Percentiles rank a stretch among this genome's conserved stretches.
Conservation (phyloP, 2,329 filamentous ascomycete species). For the Tolypocladium album region DNA sequence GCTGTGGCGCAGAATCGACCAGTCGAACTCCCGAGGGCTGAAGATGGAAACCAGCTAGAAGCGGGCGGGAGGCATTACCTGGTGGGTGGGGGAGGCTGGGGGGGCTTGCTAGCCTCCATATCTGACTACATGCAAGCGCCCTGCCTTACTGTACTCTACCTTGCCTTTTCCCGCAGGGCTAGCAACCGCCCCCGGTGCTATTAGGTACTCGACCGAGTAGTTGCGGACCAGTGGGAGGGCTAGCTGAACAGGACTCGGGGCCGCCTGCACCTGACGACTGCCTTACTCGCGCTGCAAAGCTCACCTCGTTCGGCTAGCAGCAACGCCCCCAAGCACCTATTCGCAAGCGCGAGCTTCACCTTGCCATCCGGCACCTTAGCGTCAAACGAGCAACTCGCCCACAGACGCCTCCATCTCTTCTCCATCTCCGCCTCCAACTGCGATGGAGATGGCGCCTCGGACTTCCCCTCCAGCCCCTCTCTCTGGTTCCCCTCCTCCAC, state of each 20-base stretch:
- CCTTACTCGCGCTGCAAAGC: not conserved
- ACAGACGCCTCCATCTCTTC: not conserved
- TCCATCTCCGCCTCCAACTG: too few species aligned
- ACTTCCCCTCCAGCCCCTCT: not conserved
- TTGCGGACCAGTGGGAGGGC: too few species aligned
- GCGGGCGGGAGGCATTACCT: not conserved
- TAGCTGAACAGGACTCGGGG: too few species aligned
- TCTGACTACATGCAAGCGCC: too few species aligned
- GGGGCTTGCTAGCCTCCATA: not conserved
- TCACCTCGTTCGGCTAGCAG: not conserved
- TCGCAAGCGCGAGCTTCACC: too few species aligned
- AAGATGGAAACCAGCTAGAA: not conserved
- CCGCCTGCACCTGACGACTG: too few species aligned
- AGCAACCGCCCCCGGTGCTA: not conserved
- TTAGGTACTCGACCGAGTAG: too few species aligned
- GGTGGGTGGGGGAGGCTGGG: not conserved
- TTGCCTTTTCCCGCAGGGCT: not conserved
- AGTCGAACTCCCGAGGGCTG: not conserved
- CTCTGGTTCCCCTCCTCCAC: not conserved
- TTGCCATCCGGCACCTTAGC: too few species aligned
- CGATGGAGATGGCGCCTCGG: too few species aligned
- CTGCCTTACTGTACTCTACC: too few species aligned
- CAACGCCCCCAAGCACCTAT: too few species aligned
- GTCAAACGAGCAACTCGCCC: not conserved
- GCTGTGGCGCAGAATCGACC: not conserved